phyloP scores from a whole-genome alignment of 2,329 filamentous ascomycete species.

The Xylariales sp. region DNA sequence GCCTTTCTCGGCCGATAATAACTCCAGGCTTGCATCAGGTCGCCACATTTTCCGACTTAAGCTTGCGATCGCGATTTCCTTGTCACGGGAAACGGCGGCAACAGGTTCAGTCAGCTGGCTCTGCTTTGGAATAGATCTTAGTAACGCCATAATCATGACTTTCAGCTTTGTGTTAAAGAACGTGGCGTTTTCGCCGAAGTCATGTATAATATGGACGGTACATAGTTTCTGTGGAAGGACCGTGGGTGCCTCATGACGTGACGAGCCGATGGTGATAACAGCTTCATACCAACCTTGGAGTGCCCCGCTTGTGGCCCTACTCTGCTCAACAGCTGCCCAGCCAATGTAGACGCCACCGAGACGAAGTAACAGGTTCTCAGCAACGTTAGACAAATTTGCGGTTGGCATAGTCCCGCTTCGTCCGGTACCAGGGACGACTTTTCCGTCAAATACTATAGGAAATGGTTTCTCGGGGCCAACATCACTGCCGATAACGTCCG shows the following conservation, averaged over 20 bases:
- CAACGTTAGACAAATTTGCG: conserved; percentile 64
- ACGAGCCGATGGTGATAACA: conserved; percentile 67
- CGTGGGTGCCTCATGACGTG: conserved; percentile 57
- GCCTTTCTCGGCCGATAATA: conserved; percentile 55
- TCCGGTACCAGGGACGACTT: conserved; percentile 59
- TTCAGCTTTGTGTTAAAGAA: conserved; percentile 61
- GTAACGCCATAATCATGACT: conserved; percentile 69
- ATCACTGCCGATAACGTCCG: conserved; percentile 59
- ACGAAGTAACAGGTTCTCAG: conserved; percentile 63
- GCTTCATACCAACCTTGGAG: conserved; percentile 67
- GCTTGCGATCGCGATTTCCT: conserved; percentile 58
- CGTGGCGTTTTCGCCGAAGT: conserved; percentile 45
- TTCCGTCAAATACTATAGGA: conserved; percentile 63
- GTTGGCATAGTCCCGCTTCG: conserved; percentile 59
- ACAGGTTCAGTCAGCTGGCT: conserved; percentile 42
- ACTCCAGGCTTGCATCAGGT: conserved; percentile 54
- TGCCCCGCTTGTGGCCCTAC: conserved; percentile 49
- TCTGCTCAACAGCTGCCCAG: conserved; percentile 64
- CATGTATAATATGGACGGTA: conserved; percentile 61
- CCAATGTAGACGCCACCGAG: conserved; percentile 73
- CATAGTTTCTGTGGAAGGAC: conserved; percentile 64
- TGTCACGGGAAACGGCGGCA: conserved; percentile 54
- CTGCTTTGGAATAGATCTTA: conserved; percentile 55
- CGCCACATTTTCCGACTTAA: conserved; percentile 60
- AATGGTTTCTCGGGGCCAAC: conserved; percentile 65